A percentile compares a stretch with the other conserved stretches of the same genome.
Evolutionary conservation across 176 grass and related monocot species (phyloP).

Genomic region (Bromus sterilis): DNA sequence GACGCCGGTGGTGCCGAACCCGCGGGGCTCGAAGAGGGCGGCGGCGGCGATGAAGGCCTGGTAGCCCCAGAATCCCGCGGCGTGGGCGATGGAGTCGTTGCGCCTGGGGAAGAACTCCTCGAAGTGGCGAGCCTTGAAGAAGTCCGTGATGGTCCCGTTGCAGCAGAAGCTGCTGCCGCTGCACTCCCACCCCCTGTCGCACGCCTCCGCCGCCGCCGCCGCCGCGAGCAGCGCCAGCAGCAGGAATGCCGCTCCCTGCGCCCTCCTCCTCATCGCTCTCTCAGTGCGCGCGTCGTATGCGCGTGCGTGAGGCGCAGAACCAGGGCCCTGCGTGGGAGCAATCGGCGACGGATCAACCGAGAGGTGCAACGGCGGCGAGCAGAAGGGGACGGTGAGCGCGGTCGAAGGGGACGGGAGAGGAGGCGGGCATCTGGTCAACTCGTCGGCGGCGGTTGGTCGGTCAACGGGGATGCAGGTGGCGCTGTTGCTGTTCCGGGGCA

Average conservation of each 20-base stretch:
- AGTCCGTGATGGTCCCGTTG: constrained; percentile 60
- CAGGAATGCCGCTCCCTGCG: constrained; percentile 9
- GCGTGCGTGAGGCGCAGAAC: background rate
- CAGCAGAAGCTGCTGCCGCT: constrained; percentile 65
- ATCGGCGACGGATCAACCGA: background rate
- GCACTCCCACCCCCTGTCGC: constrained; percentile 76
- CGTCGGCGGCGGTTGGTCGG: too few relatives aligned
- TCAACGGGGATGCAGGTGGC: background rate
- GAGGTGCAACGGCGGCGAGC: background rate
- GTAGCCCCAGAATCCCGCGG: constrained; percentile 69
- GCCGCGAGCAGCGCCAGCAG: background rate
- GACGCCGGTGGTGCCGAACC: constrained; percentile 72
- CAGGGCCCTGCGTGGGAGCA: background rate
- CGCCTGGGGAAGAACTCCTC: constrained; percentile 79
- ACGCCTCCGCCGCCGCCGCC: constrained; percentile 37
- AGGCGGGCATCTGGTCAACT: background rate
- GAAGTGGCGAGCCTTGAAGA: constrained; percentile 80
- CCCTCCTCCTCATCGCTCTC: background rate
- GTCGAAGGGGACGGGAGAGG: background rate
- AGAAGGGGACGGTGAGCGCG: background rate
- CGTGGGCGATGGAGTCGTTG: constrained; percentile 47
- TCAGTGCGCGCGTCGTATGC: rapidly evolving
- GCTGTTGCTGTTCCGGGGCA: background rate
- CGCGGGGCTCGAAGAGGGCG: constrained; percentile 54
- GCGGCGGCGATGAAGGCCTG: constrained; percentile 68